These are phyloP conservation scores for Lactarius pseudohatsudake DNA, from an alignment of 768 basidiomycete genomes.

Conservation along the genomic window DNA sequence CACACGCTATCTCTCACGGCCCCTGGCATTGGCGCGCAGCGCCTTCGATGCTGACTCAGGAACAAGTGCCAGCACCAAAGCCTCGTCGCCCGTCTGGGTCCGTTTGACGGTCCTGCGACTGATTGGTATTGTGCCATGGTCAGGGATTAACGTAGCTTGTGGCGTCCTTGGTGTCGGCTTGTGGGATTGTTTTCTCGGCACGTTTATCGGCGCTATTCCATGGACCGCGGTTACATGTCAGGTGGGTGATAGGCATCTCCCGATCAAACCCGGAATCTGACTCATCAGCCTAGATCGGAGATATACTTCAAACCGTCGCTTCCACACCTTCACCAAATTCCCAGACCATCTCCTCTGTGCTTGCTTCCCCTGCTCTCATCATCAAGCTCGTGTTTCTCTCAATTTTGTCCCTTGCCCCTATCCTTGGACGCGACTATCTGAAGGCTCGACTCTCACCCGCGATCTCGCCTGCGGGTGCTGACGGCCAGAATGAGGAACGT, in stretches of 20 bases:
- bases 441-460: conserved; percentile 51
- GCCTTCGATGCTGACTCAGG: conserved; percentile 72
- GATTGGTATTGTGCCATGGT: conserved; percentile 94
- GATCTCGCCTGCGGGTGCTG: conserved; percentile 22
- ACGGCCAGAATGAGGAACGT: conserved; percentile 40
- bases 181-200: conserved; percentile 72
- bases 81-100: conserved; percentile 62
- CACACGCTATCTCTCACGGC: conserved; percentile 76
- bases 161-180: conserved; percentile 84
- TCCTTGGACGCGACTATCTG: conserved; percentile 70
- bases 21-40: conserved; percentile 78
- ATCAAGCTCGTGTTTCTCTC: conserved; percentile 82
- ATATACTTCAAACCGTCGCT: conserved; percentile 82
- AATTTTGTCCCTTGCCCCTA: conserved; percentile 82
- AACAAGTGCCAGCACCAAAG: conserved; percentile 37
- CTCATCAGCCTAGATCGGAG: conserved; percentile 59
- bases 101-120: conserved; percentile 85
- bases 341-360: conserved; percentile 80
- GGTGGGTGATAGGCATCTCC: conserved; percentile 43
- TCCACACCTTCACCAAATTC: conserved; percentile 66
- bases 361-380: conserved; percentile 81
- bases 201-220: conserved; percentile 80
- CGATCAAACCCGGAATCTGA: neutral
- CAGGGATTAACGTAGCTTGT: conserved; percentile 94
- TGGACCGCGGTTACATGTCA: conserved; percentile 94